A percentile compares a stretch with the other conserved stretches of the same genome.
Conservation (phyloP, 768 basidiomycete species). For the Leccinellum albellum region DNA sequence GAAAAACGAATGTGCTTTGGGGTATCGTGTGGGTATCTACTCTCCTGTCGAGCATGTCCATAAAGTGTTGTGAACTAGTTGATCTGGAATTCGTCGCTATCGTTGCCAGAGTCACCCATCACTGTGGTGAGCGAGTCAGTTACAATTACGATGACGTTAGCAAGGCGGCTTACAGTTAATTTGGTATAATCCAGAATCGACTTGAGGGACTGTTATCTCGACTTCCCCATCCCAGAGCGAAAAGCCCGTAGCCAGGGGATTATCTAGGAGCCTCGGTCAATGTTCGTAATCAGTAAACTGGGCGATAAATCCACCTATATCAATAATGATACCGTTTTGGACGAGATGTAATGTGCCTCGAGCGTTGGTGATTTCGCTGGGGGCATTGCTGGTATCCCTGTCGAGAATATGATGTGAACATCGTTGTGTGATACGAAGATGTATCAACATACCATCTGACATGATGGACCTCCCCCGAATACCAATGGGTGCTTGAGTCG, state of each 20-base stretch:
- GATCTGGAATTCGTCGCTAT: constrained; percentile 28
- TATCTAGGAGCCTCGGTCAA: constrained; percentile 17
- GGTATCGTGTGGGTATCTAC: background rate
- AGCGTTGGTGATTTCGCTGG: constrained; percentile 32
- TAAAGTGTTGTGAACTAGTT: background rate
- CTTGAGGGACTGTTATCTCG: constrained; percentile 26
- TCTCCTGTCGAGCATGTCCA: background rate
- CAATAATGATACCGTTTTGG: constrained; percentile 12
- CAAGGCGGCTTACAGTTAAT: constrained; percentile 27
- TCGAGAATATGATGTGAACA: background rate
- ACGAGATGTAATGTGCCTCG: constrained; percentile 29
- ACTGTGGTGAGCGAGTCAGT: constrained; percentile 22
- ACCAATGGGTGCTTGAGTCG: constrained; percentile 20
- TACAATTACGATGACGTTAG: background rate
- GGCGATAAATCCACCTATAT: constrained; percentile 20
- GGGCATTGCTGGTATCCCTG: constrained; percentile 31
- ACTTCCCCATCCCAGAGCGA: constrained; percentile 27
- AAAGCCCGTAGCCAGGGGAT: constrained; percentile 26
- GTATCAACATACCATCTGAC: constrained; percentile 29
- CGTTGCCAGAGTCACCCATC: constrained; percentile 33
- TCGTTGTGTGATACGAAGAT: background rate
- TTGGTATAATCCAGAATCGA: constrained; percentile 30
- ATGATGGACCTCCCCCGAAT: constrained; percentile 7
- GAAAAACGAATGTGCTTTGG: background rate
- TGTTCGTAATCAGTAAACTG: background rate